Base-by-base conservation (phyloP, 805 yeast genomes). In the Spathaspora hagerdaliae region DNA sequence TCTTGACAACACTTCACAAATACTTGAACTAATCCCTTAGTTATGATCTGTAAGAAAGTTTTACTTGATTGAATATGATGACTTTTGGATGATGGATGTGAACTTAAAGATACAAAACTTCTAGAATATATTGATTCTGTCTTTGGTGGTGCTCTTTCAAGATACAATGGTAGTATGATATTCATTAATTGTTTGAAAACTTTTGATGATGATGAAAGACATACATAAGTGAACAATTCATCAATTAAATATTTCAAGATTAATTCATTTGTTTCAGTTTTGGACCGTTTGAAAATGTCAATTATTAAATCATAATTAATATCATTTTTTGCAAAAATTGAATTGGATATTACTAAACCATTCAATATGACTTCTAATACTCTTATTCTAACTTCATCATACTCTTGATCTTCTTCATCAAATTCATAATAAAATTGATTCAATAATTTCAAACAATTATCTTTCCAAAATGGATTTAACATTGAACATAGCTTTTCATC, bases 401-500 rank as follows among this genome's bases (percentile, higher is more conserved):
- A 11, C 12, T 29, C 32, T 29, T 38, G 15, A 29, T 56, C 57
- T 11, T 39, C 35, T 9, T 14, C 15, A 4, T 31, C 35, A 32
- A 9, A 12, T 14, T 31, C 27, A 54, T 61, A 56, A 55, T 66
- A 74, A 54, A 78, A 81, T 6, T 67, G 63, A n/a, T 67, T 63
- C 32, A 83, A 58, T 2, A 84, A 52, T 29, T 62, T 59, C 6
- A 60, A 58, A 36, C 79, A 64, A 50, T 78, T 77, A 2, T 61
- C 68, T 39, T 64, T 63, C 87, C 90, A 84, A 7, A 69, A 59
- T 0, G 74, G 65, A 29, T 75, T 61, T 6, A 81, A 57, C 9
- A 81, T 77, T 2, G 82, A 71, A 55, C 91, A 84, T 29, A 74
- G 55, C 43, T 75, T 72, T 43, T 78, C 77, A 10, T 69, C 65